Base-by-base conservation (phyloP, 345 rosid species). In the Brassica cretica region DNA sequence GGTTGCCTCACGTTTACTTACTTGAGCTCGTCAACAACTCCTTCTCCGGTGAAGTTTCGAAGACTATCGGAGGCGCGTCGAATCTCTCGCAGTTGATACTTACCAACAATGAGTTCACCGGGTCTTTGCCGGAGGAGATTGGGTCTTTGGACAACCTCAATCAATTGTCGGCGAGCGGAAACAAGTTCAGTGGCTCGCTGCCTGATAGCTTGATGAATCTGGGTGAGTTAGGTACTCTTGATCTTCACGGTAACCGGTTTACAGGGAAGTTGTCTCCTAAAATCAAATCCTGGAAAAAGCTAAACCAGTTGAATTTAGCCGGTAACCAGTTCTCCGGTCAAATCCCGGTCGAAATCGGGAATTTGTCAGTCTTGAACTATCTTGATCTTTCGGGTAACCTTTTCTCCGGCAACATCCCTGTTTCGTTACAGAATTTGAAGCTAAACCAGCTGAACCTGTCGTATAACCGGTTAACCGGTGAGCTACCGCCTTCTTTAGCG, bases 401-500 rank as follows among this genome's bases (percentile, higher is more conserved):
- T 5, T 84, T 96, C 64, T 84, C 89, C 0, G 98, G 98, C 59
- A 66, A 78, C 33, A 86, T 96, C 69, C 99, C 99, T 0, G 16
- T 49, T 19, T 83, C 87, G 11, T 76, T 96, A 84, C 96, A 96
- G 92, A 86, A 76, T 77, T 77, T 93, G 88, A 96, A 93, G 90
- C 88, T 96, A 62, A 93, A 96, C 78, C 90, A 87, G 92, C 84
- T 96, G 21, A 93, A 93, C 77, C 64, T 96, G 79, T 96, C 99
- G 2, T 77, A 86, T 75, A 96, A 96, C 70, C 74, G 75, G 78
- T 78, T 96, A 49, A 73, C 95, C 0, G 97, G 99, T n/a, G 76
- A 81, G 55, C 66, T 96, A 10, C 99, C 99, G 0, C 87, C 93
- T 30, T 62, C 89, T 70, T 88, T 84, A 66, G 87, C 91, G 0